Percentiles rank a stretch among this genome's conserved stretches.
phyloP scores from a whole-genome alignment of 2,329 filamentous ascomycete species.

The Trichoderma sp. region DNA sequence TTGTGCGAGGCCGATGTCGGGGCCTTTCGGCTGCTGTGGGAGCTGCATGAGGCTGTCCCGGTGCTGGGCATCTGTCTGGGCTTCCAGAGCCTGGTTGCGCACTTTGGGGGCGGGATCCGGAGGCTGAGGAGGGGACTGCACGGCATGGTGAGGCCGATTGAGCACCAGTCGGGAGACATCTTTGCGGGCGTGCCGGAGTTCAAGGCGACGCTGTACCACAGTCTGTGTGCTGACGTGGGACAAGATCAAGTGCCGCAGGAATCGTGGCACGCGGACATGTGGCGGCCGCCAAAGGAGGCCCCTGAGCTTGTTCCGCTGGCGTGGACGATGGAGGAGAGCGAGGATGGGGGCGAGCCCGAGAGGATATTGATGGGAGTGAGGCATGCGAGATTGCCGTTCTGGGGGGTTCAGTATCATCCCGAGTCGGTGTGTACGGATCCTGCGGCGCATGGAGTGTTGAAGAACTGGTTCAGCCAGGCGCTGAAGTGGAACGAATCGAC shows the following conservation, averaged over 20 bases:
- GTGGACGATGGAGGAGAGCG: conserved; percentile 53
- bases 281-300: conserved; percentile 35
- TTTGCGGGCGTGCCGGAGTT: conserved; percentile 61
- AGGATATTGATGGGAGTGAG: conserved; percentile 72
- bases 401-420: conserved; percentile 87
- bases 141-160: conserved; percentile 70
- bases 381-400: conserved; percentile 69
- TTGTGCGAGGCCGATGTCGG: conserved; percentile 72
- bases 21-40: conserved; percentile 75
- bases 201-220: conserved; percentile 75
- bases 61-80: conserved; percentile 87
- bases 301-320: conserved; percentile 56
- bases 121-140: conserved; percentile 72
- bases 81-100: conserved; percentile 75
- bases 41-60: conserved; percentile 61
- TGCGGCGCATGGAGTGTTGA: conserved; percentile 60
- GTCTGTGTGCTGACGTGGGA: conserved; percentile 54
- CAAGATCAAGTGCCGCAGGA: conserved; percentile 39
- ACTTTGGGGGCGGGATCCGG: conserved; percentile 64
- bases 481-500: conserved; percentile 53
- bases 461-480: conserved; percentile 72
- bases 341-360: conserved; percentile 36
- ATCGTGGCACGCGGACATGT: conserved; percentile 40
- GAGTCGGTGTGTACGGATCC: conserved; percentile 81
- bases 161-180: conserved; percentile 59